Base-by-base conservation (phyloP, 345 rosid genomes). In the Hibiscus tridactylites region DNA sequence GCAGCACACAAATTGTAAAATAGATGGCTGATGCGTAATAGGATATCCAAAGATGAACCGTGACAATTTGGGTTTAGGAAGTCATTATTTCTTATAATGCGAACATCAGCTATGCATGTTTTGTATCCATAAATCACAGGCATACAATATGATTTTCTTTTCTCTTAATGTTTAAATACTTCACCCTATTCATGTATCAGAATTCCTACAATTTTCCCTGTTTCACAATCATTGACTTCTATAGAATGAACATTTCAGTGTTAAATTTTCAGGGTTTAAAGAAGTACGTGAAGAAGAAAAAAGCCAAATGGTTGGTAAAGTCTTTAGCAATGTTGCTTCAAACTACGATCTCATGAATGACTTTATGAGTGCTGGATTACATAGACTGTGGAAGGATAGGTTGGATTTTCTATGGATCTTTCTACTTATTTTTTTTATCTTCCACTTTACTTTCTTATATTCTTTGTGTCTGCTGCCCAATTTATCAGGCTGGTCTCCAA, bases 281-380 rank as follows among this genome's bases (percentile, higher is more conserved):
- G 87, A 92, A 74, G 89, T 92, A 1, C 82, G 50, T 26, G 99
- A 89, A 83, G 97, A 92, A 76, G 97, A 92, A 1, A 95, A 95
- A 63, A 82, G 93, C 76, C 88, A 74, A 77, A 28, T 95, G 89
- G 99, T 95, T 74, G 87, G 91, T 74, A 77, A 88, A 57, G 99
- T 95, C 19, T 92, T 95, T 84, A 90, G 83, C 70, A 95, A 79
- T 26, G 97, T 92, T 64, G 97, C 99, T 74, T 85, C 97, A 6
- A 95, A 79, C 76, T 95, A 95, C 78, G 99, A 95, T 85, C 84
- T 90, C 61, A 95, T 95, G 99, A 95, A 95, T 79, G 97, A 95
- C 86, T 73, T 95, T 37, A 95, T 95, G 99, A 95, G 96, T 57
- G 97, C 77, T 13, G 97, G 99, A 39, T 77, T 92, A 76, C 99